phyloP scores from a whole-genome alignment of 192 early-diverging fungal species.

The Coemansia sp. region DNA sequence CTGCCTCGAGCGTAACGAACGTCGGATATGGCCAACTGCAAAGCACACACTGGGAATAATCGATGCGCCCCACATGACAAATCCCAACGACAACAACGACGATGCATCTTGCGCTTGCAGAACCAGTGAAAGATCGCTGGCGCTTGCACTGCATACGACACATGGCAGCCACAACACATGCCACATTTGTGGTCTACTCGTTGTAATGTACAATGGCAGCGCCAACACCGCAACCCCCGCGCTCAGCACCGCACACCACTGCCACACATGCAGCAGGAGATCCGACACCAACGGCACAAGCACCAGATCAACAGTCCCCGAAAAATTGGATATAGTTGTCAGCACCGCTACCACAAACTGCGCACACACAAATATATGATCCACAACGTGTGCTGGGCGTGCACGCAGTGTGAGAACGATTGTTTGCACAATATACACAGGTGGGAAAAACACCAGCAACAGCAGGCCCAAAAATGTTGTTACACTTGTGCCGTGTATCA shows the following conservation, averaged over 20 bases:
- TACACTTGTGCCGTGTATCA: neutral
- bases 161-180: constrained; percentile 22
- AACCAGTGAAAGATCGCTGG: constrained; percentile 26
- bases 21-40: constrained; percentile 11
- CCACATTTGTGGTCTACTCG: neutral
- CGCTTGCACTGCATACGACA: constrained; percentile 9
- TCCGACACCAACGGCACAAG: constrained; percentile 29
- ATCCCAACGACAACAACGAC: constrained; percentile 10
- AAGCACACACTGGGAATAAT: constrained; percentile 16
- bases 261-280: constrained; percentile 17
- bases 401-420: neutral
- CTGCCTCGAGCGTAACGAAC: neutral
- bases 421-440: neutral
- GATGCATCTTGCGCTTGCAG: constrained; percentile 13
- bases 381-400: neutral
- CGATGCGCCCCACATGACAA: constrained; percentile 28
- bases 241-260: constrained; percentile 10
- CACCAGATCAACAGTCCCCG: constrained; percentile 32
- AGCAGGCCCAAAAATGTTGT: constrained; percentile 5
- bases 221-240: neutral
- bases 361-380: neutral
- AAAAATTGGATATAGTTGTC: constrained; percentile 16
- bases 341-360: constrained; percentile 12
- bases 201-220: neutral
- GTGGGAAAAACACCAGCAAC: constrained; percentile 8